Base-by-base conservation (phyloP, 371 early-diverging fungal species). In the Rhizopus delemar region DNA sequence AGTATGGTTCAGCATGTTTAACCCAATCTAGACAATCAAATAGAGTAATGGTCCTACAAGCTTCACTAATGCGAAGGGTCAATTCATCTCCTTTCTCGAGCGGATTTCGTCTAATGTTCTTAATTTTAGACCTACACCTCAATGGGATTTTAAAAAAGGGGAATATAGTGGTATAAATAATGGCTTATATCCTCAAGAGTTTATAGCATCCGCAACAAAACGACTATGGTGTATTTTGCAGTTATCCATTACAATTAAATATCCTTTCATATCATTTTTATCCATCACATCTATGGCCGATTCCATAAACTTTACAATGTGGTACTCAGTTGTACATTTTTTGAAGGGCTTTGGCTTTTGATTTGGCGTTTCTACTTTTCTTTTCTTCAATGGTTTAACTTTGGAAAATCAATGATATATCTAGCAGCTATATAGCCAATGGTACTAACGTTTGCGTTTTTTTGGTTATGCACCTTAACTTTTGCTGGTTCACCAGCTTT, bases 401-500 rank as follows among this genome's bases (percentile, higher is more conserved):
- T 60, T 60, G 8, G 29, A 36, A 46, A 60, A 29, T 9, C 31
- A 7, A 60, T 46, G 11, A 52, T 53, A 13, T 50, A 32, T 28
- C 49, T 36, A 57, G 38, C 43, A 41, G 13, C 3, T 33, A 60
- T 60, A 60, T 51, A 60, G 12, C 53, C 53, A 36, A 60, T 36
- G 6, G 51, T 52, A 38, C 60, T 60, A 0, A 60, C 12, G 4
- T 60, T 46, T 12, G 38, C 46, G 22, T 48, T 12, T 48, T 53
- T 60, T 53, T 60, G 53, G 5, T 43, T 60, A 15, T 53, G 53
- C 22, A 60, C 60, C 31, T 53, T 60, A 9, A 60, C 53, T 13
- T 41, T 53, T 46, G 38, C 53, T 53, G 41, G 43, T 6, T 6
- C 33, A 34, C 52, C 45, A 41, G 4, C 29, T 32, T 49, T 57